These are phyloP conservation scores for Fusarium hainanense DNA, from an alignment of 2,329 filamentous ascomycete genomes.

Conservation along the genomic window DNA sequence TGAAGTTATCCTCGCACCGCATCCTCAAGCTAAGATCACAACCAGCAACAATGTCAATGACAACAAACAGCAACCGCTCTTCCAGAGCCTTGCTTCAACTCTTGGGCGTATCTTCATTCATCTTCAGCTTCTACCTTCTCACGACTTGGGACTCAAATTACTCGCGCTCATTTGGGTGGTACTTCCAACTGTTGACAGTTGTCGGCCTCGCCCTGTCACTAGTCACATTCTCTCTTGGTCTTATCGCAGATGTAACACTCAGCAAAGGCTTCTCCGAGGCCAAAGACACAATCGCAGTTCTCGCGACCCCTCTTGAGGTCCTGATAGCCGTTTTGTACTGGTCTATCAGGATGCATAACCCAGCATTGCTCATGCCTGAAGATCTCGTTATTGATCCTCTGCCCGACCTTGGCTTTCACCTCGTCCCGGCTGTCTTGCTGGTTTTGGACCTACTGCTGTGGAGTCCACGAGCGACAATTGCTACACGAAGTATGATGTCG, in stretches of 20 bases:
- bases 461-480: not conserved
- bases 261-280: not conserved
- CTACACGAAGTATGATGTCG: conserved; percentile 7
- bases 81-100: not conserved
- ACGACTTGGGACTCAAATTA: conserved; percentile 10
- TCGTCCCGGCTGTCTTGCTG: not conserved
- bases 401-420: conserved; percentile 14
- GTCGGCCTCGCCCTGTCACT: conserved; percentile 1
- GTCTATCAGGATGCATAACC: conserved; percentile 13
- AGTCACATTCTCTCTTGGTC: not conserved
- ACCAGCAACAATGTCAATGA: not conserved
- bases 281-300: not conserved
- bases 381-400: conserved; percentile 10
- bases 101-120: not conserved
- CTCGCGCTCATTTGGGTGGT: conserved; percentile 16
- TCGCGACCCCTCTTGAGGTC: conserved; percentile 13
- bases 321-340: conserved; percentile 11
- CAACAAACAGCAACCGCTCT: not conserved
- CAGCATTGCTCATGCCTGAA: conserved; percentile 10
- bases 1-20: too few species aligned
- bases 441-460: not conserved
- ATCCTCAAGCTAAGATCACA: too few species aligned
- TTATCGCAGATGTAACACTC: not conserved
- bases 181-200: conserved; percentile 10
- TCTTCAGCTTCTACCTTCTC: conserved; percentile 11